Evolutionary conservation across 768 basidiomycete species (phyloP).

Genomic region (Scleroderma citrinum): DNA sequence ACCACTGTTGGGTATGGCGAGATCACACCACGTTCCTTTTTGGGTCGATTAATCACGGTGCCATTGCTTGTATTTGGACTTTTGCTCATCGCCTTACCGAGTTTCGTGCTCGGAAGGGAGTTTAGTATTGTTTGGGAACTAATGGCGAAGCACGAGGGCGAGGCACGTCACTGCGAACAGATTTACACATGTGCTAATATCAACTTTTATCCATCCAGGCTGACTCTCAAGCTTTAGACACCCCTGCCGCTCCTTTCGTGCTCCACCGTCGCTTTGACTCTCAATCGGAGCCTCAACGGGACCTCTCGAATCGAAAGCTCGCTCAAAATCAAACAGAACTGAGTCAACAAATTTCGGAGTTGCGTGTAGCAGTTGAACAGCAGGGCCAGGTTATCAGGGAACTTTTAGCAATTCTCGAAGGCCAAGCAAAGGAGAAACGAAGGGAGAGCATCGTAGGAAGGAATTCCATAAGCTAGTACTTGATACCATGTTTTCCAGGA

Average conservation of each 20-base stretch:
- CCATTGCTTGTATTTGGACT: conserved; percentile 86
- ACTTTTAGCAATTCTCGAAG: conserved; percentile 16
- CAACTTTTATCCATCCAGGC: conserved; percentile 2
- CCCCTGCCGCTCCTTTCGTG: conserved; percentile 12
- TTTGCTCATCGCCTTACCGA: conserved; percentile 83
- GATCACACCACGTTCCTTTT: conserved; percentile 79
- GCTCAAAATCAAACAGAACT: conserved; percentile 65
- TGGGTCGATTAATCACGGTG: conserved; percentile 82
- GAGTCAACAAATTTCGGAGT: conserved; percentile 55
- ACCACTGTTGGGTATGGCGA: conserved; percentile 91
- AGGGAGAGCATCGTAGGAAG: conserved; percentile 7
- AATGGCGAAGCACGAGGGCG: conserved; percentile 51
- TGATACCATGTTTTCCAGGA: neutral
- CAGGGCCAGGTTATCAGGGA: conserved; percentile 48
- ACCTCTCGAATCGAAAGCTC: conserved; percentile 54
- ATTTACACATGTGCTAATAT: neutral
- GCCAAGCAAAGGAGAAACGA: conserved; percentile 11
- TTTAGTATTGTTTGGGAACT: conserved; percentile 88
- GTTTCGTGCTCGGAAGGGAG: conserved; percentile 87
- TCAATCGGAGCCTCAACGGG: conserved; percentile 20
- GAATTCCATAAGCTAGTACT: conserved; percentile 11
- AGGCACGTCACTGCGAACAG: conserved; percentile 27
- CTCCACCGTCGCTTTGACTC: conserved; percentile 9
- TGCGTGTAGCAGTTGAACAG: conserved; percentile 48
- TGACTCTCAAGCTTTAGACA: conserved; percentile 12